Conservation (phyloP, 257 asterid genomes). For the Salvia miltiorrhiza region DNA sequence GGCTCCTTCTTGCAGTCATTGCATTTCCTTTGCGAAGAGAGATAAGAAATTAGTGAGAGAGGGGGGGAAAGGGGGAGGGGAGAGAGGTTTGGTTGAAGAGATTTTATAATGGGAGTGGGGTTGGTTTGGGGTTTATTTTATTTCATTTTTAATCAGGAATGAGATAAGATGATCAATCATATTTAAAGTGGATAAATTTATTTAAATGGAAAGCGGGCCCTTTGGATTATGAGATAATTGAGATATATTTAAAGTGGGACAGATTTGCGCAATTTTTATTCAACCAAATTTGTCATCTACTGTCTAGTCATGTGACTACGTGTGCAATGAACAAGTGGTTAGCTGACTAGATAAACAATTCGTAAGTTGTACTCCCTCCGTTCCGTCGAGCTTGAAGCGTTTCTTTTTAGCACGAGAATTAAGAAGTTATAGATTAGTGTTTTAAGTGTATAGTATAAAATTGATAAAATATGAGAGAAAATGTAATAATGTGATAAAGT, state of each 20-base stretch:
- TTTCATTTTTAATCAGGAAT: not conserved
- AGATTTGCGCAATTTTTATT: not conserved
- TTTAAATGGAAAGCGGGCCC: not conserved
- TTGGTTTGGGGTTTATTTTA: not conserved
- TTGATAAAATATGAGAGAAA: too few relatives aligned
- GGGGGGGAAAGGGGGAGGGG: not conserved
- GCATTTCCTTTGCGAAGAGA: not conserved
- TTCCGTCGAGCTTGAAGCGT: too few relatives aligned
- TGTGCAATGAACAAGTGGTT: not conserved
- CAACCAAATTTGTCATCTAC: not conserved
- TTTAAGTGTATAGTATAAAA: too few relatives aligned
- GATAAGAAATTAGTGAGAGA: not conserved
- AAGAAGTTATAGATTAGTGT: too few relatives aligned
- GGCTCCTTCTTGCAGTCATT: constrained; percentile 45
- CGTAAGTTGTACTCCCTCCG: not conserved
- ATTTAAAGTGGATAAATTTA: not conserved
- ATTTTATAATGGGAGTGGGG: constrained; percentile 14
- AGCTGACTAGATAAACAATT: not conserved
- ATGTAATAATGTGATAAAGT: too few relatives aligned
- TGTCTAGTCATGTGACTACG: not conserved
- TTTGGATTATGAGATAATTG: not conserved
- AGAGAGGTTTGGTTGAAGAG: not conserved
- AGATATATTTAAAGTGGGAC: too few relatives aligned
- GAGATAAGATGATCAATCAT: not conserved
- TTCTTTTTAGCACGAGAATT: too few relatives aligned